Conservation (phyloP, 1,284 basidiomycete species). For the Mycosarcoma maydis region DNA sequence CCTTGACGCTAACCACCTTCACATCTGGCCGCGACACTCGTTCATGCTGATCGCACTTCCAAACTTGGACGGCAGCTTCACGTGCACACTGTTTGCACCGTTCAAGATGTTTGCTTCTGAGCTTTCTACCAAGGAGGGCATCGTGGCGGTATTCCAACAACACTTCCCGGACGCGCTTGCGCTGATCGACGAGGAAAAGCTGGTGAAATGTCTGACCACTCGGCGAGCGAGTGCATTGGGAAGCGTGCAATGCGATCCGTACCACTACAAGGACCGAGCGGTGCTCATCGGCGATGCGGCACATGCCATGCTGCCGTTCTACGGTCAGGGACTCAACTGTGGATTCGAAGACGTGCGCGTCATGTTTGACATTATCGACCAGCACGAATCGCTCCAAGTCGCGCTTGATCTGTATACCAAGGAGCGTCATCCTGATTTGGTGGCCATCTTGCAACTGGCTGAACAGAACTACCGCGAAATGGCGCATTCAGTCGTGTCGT, state of each 20-base stretch:
- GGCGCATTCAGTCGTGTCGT: slow-evolving; percentile 88
- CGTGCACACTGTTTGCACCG: slow-evolving; percentile 87
- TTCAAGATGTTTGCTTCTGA: slow-evolving; percentile 76
- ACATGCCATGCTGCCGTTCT: slow-evolving; percentile 98
- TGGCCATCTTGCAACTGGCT: slow-evolving; percentile 88
- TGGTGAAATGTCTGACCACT: slow-evolving; percentile 79
- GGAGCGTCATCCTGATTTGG: slow-evolving; percentile 83
- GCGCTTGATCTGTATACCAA: slow-evolving; percentile 82
- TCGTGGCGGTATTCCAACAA: slow-evolving; percentile 80
- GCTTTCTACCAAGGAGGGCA: slow-evolving; percentile 67
- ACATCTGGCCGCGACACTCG: slow-evolving; percentile 97
- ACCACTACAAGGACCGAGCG: slow-evolving; percentile 87
- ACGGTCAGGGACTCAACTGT: slow-evolving; percentile 95
- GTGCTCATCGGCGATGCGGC: slow-evolving; percentile 92
- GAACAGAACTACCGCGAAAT: slow-evolving; percentile 96
- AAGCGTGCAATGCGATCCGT: slow-evolving; percentile 87
- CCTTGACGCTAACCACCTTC: slow-evolving; percentile 92
- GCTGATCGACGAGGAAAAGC: slow-evolving; percentile 80
- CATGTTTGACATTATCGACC: slow-evolving; percentile 78
- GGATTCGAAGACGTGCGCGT: slow-evolving; percentile 96
- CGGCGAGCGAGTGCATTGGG: slow-evolving; percentile 90
- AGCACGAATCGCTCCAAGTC: slow-evolving; percentile 70
- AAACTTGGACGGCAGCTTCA: slow-evolving; percentile 71
- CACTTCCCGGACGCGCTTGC: slow-evolving; percentile 88
- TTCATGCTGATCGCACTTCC: slow-evolving; percentile 99